Base-by-base conservation (phyloP, 352 stramenopile genomes). In the Pythium dissotocum region DNA sequence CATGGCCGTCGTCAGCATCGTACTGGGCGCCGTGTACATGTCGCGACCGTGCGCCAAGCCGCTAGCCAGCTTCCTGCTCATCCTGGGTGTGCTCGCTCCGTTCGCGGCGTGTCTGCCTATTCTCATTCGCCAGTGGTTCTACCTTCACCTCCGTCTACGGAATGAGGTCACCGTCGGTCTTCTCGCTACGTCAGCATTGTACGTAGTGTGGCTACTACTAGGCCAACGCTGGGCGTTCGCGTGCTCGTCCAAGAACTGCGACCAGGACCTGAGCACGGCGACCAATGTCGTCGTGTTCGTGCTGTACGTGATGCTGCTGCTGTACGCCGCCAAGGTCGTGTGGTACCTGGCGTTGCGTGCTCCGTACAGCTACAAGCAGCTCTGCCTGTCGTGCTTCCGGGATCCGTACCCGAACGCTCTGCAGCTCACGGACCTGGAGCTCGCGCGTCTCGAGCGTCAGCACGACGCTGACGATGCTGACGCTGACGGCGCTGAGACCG, bases 291-390 rank as follows among this genome's bases (percentile, higher is more conserved):
- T 73, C 33, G 76, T 75, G 7, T 78, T 80, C 58, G 51, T 78
- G 32, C 63, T 77, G 36, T 80, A 78, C 49, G 30, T 70, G 26
- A 65, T 65, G 49, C 61, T 65, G 28, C 70, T 78, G 28, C 14
- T 77, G 21, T 82, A 82, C 61, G n/a, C 51, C 3, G 70, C 61
- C 63, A 80, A 82, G 54, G 67, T 82, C 9, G 55, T 70, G 9
- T 82, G 76, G 76, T 82, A 82, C 46, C 30, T 80, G n/a, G 57
- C 69, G n/a, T 56, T 76, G 42, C 76, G 73, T 48, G 67, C 67
- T 13, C 66, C 65, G 38, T 82, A 78, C 62, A 67, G 51, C 33
- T 82, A 78, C 61, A 61, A 57, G 49, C 65, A 69, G 53, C 70
- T 82, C 18, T 61, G 55, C 5, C 26, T 56, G n/a, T 82, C 76